These are phyloP conservation scores for Bacidia rubella DNA, from an alignment of 495 filamentous ascomycete species.

Conservation along the genomic window DNA sequence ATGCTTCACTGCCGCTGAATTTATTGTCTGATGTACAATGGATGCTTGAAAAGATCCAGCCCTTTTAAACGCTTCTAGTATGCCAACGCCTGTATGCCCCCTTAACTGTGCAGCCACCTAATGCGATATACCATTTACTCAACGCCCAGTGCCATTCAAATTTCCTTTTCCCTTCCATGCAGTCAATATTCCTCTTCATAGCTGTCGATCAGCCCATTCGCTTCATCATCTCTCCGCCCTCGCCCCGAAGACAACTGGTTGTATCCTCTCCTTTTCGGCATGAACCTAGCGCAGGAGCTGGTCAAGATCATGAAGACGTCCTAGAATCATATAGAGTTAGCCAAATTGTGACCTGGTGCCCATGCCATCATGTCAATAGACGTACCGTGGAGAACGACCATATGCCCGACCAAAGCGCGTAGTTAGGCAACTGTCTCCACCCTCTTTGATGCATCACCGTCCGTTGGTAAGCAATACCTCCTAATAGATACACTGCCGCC, in stretches of 20 bases:
- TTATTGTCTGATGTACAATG: too few relatives aligned
- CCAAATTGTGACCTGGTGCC: background rate
- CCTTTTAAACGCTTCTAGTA: background rate
- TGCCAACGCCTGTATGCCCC: background rate
- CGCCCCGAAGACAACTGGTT: conserved; percentile 16
- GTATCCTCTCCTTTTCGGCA: conserved; percentile 32
- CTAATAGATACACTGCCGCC: conserved; percentile 74
- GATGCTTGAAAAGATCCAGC: too few relatives aligned
- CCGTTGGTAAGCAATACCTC: conserved; percentile 89
- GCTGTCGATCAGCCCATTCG: conserved; percentile 90
- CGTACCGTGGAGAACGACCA: conserved; percentile 72
- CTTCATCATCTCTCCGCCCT: conserved; percentile 45
- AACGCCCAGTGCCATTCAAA: background rate
- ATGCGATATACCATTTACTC: background rate
- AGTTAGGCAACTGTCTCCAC: conserved; percentile 93
- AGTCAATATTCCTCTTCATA: conserved; percentile 72
- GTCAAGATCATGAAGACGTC: conserved; percentile 70
- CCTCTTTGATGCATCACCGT: conserved; percentile 90
- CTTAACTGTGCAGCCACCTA: background rate
- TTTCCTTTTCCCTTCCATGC: background rate
- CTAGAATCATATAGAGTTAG: conserved; percentile 28
- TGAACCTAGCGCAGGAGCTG: conserved; percentile 56
- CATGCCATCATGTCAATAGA: background rate
- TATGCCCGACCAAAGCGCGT: conserved; percentile 81
- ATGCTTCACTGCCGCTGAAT: too few relatives aligned